phyloP scores from a whole-genome alignment of 2,329 filamentous ascomycete species.

The Xylariales sp. region DNA sequence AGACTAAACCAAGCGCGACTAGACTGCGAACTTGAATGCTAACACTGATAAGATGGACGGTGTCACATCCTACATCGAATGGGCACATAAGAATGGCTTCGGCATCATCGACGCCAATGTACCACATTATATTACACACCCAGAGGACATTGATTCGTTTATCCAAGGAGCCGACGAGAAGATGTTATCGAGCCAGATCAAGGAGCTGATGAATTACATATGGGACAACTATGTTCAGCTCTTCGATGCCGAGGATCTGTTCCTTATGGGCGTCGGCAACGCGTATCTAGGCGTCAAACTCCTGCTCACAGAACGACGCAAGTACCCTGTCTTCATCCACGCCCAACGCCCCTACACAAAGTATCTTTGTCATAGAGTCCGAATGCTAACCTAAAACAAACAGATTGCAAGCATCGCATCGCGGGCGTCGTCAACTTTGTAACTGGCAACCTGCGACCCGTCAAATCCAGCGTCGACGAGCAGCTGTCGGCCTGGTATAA shows the following conservation, averaged over 20 bases:
- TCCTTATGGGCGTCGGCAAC: constrained; percentile 85
- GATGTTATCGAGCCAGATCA: constrained; percentile 53
- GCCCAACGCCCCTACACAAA: background rate
- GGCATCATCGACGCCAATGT: constrained; percentile 90
- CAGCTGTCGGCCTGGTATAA: constrained; percentile 78
- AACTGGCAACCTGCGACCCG: constrained; percentile 67
- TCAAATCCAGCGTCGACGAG: constrained; percentile 74
- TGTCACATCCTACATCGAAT: constrained; percentile 75
- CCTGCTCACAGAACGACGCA: constrained; percentile 73
- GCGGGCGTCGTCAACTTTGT: constrained; percentile 78
- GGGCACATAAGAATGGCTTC: constrained; percentile 72
- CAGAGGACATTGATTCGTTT: constrained; percentile 49
- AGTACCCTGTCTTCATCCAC: constrained; percentile 12
- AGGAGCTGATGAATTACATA: constrained; percentile 76
- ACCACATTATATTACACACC: constrained; percentile 67
- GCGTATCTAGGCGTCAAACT: constrained; percentile 81
- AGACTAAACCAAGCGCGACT: constrained; percentile 29
- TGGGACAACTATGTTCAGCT: constrained; percentile 97
- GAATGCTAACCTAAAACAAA: background rate
- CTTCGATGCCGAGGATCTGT: constrained; percentile 67
- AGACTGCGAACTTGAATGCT: background rate
- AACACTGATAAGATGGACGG: constrained; percentile 63
- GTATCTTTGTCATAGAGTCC: background rate
- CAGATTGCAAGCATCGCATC: constrained; percentile 63
- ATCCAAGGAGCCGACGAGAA: constrained; percentile 41